Evolutionary conservation across 2,329 filamentous ascomycete species (phyloP), one percentile per base, ranked within the genome.

Genomic region (Neodidymelliopsis sp.): DNA sequence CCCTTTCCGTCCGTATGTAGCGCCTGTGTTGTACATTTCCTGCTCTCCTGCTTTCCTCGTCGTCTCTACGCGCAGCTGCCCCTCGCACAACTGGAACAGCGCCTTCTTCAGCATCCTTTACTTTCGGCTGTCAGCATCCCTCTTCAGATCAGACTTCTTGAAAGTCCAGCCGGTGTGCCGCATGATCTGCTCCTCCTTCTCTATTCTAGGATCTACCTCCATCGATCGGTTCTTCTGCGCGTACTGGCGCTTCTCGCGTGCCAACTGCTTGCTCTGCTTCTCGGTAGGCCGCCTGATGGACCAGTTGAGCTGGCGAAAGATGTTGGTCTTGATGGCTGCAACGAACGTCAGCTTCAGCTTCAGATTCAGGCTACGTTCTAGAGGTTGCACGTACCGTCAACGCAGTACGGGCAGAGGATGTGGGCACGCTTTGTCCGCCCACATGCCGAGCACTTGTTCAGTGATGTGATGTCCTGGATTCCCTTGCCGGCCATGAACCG

Each of bases 401-500:
- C 86, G 74, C 94, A 99, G 67, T 89, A 86, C 15, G 91, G 86
- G 74, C 94, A 99, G 58, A 99, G 73, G 25, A 91, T 79, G 77
- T 99, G 94, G 67, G 91, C 87, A 70, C 91, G 86, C 80, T 99
- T 99, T 19, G 85, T 78, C 69, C 88, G 84, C 37, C 94, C 95
- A 66, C 94, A 99, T 11, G 86, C 90, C 0, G 93, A 89, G 71
- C 94, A 99, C 68, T 85, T 90, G 77, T 91, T 96, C 62, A 99
- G 77, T 43, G 84, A 84, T 56, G 88, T 94, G 49, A 96, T 86
- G 71, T 99, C 94, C 77, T 96, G 90, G 63, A 99, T 75, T 33
- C 87, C 93, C 78, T 99, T 99, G 67, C 94, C 94, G 18, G 92
- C 93, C 87, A 97, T 89, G 70, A 96, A 91, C 66, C 95, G 85